Base-by-base conservation (phyloP, 148 eudicot species). In the Rhododendron griersonianum region DNA sequence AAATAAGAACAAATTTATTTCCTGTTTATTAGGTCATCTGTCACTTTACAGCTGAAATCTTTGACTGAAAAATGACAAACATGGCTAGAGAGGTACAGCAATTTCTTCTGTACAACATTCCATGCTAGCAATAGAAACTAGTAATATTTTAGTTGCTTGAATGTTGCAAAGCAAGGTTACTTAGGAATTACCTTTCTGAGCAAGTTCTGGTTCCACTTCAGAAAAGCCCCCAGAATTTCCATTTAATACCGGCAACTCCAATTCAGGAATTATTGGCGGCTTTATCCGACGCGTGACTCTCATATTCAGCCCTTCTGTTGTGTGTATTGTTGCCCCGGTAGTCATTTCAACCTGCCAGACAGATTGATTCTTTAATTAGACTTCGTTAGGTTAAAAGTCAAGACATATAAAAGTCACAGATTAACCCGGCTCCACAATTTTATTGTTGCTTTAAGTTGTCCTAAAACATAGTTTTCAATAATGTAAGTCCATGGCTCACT, bases 301-400 rank as follows among this genome's bases (percentile, higher is more conserved):
- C 99, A 97, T 97, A 41, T 90, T 91, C 89, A 97, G 88, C 76
- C 99, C 99, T 57, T 93, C 87, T 71, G 98, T 97, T 25, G 99
- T 97, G 91, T 95, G 99, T 71, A 97, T 95, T 16, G 99, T 97
- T 44, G 99, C 99, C 14, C 99, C 99, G 33, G 99, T 97, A 28
- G 98, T 97, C 99, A 97, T 97, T 89, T 89, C 84, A 6, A 97
- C 99, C 99, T 96, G 92, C 78, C 79, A 87, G 65, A 84, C 11
- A 74, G 41, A 18, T 81, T 73, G 41, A 45, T 79, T 81, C 11
- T 41, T 79, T 25, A 30, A 16, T 44, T 55, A 45, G 73, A 53
- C 83, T 69, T 28, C 21, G 76, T 86, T 4, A 50, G 65, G 13
- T 74, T 7, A 59, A 45, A 18, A 45, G 13, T 37, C 13, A 18